A percentile compares a stretch with the other conserved stretches of the same genome.
Conservation (phyloP, 140 eudicot species). For the Oenanthe javanica region DNA sequence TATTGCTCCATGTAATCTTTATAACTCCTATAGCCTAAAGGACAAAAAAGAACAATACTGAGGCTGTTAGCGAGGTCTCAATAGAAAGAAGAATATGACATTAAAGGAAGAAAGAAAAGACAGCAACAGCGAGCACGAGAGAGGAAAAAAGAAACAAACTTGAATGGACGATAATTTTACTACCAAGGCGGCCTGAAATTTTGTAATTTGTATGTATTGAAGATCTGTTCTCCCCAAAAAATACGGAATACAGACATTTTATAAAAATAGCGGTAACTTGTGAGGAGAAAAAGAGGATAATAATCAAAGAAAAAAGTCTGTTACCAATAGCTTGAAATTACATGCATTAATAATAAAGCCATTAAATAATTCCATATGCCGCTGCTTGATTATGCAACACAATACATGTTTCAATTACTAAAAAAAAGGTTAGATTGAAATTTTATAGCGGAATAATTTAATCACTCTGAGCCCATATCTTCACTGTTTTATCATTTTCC, state of each 20-base stretch:
- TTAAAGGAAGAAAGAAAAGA: too few relatives aligned
- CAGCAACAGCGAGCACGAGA: too few relatives aligned
- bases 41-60: neutral
- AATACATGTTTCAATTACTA: neutral
- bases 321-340: neutral
- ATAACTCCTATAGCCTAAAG: neutral
- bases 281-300: neutral
- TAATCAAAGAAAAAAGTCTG: neutral
- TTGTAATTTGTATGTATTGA: neutral
- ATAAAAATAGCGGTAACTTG: neutral
- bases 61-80: neutral
- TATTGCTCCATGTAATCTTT: neutral
- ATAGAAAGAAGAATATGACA: neutral
- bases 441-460: neutral
- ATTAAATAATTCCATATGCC: neutral
- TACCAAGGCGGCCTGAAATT: neutral
- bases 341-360: neutral
- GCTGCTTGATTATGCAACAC: neutral
- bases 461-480: conserved; percentile 68
- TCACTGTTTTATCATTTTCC: conserved; percentile 75
- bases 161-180: neutral
- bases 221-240: neutral
- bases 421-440: neutral
- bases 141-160: neutral
- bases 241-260: neutral